Evolutionary conservation across 2,329 filamentous ascomycete species (phyloP).

Genomic region (Tolypocladium endophyticum): DNA sequence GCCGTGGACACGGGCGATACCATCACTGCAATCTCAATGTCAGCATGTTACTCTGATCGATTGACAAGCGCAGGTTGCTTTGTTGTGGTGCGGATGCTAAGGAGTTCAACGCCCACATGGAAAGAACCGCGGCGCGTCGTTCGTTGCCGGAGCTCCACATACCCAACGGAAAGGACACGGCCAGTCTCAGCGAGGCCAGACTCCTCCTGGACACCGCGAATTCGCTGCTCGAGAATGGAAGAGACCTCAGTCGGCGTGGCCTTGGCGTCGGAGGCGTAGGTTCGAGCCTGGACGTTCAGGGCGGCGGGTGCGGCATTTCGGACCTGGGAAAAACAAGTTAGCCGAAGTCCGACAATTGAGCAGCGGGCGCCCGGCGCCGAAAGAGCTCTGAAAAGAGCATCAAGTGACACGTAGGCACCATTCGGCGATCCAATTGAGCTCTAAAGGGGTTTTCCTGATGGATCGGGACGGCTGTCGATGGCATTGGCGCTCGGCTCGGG

Average conservation of each 20-base stretch:
- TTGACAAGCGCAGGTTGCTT: neutral
- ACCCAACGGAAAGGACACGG: slow-evolving; percentile 97
- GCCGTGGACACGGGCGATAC: slow-evolving; percentile 99
- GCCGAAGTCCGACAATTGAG: slow-evolving; percentile 32
- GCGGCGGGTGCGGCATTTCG: slow-evolving; percentile 76
- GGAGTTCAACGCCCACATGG: neutral
- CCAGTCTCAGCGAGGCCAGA: slow-evolving; percentile 94
- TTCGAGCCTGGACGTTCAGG: slow-evolving; percentile 61
- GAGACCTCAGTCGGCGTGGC: slow-evolving; percentile 96
- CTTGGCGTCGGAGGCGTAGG: slow-evolving; percentile 89
- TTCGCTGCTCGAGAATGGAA: slow-evolving; percentile 98
- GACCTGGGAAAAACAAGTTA: slow-evolving; percentile 57
- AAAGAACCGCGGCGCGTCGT: neutral
- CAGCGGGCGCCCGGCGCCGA: slow-evolving; percentile 12
- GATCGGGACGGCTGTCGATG: slow-evolving; percentile 28
- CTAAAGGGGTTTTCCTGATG: slow-evolving; percentile 16
- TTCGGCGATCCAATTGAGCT: slow-evolving; percentile 26
- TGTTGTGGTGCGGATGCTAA: neutral
- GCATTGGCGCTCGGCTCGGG: slow-evolving; percentile 31
- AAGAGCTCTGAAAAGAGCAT: slow-evolving; percentile 25
- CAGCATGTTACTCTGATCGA: slow-evolving; percentile 11
- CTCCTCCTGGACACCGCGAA: slow-evolving; percentile 97
- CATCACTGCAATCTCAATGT: slow-evolving; percentile 61
- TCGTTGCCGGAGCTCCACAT: slow-evolving; percentile 38
- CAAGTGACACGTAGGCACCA: slow-evolving; percentile 5